phyloP scores from a whole-genome alignment of 208 protist genomes.

The Kentomonas sorsogonicus region DNA sequence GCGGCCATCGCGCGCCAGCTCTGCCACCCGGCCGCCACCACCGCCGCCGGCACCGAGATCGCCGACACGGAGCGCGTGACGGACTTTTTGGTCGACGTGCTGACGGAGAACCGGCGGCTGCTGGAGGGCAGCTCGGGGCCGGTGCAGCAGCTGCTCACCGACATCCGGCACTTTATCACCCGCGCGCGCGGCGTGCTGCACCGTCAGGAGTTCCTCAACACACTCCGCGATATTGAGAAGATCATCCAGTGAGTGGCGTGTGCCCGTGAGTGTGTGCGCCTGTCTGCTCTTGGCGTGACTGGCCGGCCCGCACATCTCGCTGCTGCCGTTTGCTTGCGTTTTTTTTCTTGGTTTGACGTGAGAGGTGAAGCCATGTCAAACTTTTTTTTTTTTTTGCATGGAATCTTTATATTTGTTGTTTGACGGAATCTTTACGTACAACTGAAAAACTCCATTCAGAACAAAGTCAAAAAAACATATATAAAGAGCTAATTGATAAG shows the following conservation, averaged over 20 bases:
- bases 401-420: constrained; percentile 11
- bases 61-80: constrained; percentile 43
- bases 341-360: constrained; percentile 2
- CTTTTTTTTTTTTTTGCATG: background rate
- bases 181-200: constrained; percentile 24
- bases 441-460: background rate
- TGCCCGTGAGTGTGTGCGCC: too few species aligned
- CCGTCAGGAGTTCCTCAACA: constrained; percentile 25
- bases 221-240: constrained; percentile 65
- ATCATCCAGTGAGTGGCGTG: constrained; percentile 41
- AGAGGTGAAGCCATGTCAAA: too few species aligned
- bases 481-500: background rate
- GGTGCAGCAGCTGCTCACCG: constrained; percentile 36
- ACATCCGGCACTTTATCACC: constrained; percentile 47
- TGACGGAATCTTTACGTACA: background rate
- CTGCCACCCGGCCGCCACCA: constrained; percentile 19
- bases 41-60: constrained; percentile 17
- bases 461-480: background rate
- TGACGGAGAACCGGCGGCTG: constrained; percentile 62
- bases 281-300: background rate
- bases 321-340: constrained; percentile 4
- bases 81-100: constrained; percentile 55
- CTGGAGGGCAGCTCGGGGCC: constrained; percentile 27
- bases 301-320: background rate
- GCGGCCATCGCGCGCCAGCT: constrained; percentile 39